Conservation (phyloP, 345 rosid genomes). For the Durio zibethinus region DNA sequence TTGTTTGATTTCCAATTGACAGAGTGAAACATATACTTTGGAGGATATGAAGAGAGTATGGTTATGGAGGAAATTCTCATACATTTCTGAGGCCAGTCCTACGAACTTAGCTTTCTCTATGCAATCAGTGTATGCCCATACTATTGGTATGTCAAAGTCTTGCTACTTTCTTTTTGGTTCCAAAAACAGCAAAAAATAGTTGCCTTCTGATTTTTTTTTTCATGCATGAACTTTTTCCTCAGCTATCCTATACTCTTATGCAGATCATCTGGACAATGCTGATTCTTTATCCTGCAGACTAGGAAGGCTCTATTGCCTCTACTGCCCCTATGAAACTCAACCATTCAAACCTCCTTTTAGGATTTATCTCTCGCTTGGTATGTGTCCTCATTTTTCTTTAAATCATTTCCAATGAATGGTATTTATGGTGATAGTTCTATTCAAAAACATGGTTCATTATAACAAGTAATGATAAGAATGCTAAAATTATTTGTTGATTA, state of each 20-base stretch:
- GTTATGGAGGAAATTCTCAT: slow-evolving; percentile 55
- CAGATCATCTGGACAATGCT: slow-evolving; percentile 60
- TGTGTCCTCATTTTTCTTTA: too few relatives aligned
- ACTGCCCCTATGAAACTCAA: slow-evolving; percentile 79
- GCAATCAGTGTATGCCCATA: slow-evolving; percentile 64
- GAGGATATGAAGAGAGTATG: slow-evolving; percentile 59
- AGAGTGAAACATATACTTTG: slow-evolving; percentile 43
- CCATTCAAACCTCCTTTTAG: too few relatives aligned
- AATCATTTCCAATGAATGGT: not conserved
- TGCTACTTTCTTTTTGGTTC: not conserved
- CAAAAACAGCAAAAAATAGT: too few relatives aligned
- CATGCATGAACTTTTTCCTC: not conserved
- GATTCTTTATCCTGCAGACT: slow-evolving; percentile 51
- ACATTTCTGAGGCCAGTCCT: slow-evolving; percentile 60
- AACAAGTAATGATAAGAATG: not conserved
- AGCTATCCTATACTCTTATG: slow-evolving; percentile 17
- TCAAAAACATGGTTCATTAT: not conserved
- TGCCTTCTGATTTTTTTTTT: not conserved
- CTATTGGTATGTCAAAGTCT: slow-evolving; percentile 32
- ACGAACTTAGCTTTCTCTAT: slow-evolving; percentile 47
- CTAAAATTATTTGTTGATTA: not conserved
- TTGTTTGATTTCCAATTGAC: slow-evolving; percentile 11
- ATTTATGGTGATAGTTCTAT: not conserved
- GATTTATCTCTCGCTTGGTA: too few relatives aligned
- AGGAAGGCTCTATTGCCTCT: slow-evolving; percentile 92